Percentiles rank a stretch among this genome's conserved stretches.
These are phyloP conservation scores for Clavariopsis aquatica DNA, from an alignment of 495 filamentous ascomycete genomes.

Conservation along the genomic window DNA sequence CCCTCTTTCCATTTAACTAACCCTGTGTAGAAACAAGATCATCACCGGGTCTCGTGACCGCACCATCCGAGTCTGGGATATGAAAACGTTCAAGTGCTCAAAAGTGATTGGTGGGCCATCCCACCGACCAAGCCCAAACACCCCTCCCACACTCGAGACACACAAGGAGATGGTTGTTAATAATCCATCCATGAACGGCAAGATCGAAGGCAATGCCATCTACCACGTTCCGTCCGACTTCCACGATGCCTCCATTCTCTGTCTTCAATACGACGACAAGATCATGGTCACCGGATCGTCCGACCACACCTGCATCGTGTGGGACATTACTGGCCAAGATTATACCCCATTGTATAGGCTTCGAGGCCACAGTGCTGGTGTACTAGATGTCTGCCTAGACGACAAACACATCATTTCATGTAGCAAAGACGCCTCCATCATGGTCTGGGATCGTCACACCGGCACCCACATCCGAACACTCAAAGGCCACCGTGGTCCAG, in stretches of 20 bases:
- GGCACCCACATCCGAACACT: slow-evolving; percentile 72
- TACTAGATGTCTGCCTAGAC: slow-evolving; percentile 91
- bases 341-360: slow-evolving; percentile 80
- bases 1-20: slow-evolving; percentile 3
- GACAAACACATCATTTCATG: slow-evolving; percentile 90
- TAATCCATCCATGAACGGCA: slow-evolving; percentile 52
- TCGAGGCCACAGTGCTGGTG: slow-evolving; percentile 74
- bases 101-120: slow-evolving; percentile 69
- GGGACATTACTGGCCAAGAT: slow-evolving; percentile 64
- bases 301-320: slow-evolving; percentile 88
- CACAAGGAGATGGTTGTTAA: slow-evolving; percentile 35
- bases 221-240: slow-evolving; percentile 48
- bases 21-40: slow-evolving; percentile 70
- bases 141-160: slow-evolving; percentile 31
- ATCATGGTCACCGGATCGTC: slow-evolving; percentile 95
- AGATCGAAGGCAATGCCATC: slow-evolving; percentile 47
- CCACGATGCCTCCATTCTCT: slow-evolving; percentile 89
- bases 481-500: slow-evolving; percentile 80
- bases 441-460: slow-evolving; percentile 86
- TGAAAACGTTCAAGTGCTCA: slow-evolving; percentile 76
- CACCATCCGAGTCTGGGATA: slow-evolving; percentile 94
- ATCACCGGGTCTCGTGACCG: slow-evolving; percentile 94
- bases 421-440: slow-evolving; percentile 89
- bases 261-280: slow-evolving; percentile 87
- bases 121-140: slow-evolving; percentile 33